These are phyloP conservation scores for Hypoxylon rickii DNA, from an alignment of 495 filamentous ascomycete genomes.

Conservation along the genomic window DNA sequence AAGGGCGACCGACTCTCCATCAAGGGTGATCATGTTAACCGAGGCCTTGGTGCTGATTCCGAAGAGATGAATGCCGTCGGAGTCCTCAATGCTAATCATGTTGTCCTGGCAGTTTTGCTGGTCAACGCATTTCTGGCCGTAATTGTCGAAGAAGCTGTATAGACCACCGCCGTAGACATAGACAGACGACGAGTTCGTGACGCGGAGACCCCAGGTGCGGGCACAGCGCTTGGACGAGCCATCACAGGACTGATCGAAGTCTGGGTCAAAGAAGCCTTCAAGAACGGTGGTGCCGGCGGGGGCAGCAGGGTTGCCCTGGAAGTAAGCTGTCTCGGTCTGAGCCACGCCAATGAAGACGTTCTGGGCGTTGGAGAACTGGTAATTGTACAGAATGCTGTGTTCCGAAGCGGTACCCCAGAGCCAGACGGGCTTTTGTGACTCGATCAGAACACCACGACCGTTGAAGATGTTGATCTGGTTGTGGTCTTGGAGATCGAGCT, in stretches of 20 bases:
- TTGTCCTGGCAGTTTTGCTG: conserved; percentile 81
- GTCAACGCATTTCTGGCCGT: conserved; percentile 74
- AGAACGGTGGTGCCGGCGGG: conserved; percentile 68
- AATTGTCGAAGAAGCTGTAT: conserved; percentile 90
- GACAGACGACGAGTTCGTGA: conserved; percentile 68
- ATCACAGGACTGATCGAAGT: conserved; percentile 66
- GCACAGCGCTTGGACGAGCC: conserved; percentile 67
- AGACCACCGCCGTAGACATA: conserved; percentile 78
- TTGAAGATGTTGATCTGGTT: conserved; percentile 91
- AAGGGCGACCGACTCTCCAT: conserved; percentile 58
- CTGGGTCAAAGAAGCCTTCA: conserved; percentile 70
- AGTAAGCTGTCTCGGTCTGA: conserved; percentile 93
- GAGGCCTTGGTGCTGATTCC: conserved; percentile 86
- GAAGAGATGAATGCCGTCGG: conserved; percentile 66
- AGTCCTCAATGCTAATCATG: conserved; percentile 81
- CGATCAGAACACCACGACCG: conserved; percentile 82
- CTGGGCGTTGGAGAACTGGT: conserved; percentile 78
- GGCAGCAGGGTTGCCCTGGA: conserved; percentile 81
- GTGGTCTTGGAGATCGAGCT: conserved; percentile 76
- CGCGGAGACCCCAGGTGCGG: conserved; percentile 84
- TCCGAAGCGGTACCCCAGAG: conserved; percentile 82
- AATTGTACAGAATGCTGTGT: conserved; percentile 87
- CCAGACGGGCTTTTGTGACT: conserved; percentile 66
- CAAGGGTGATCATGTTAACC: conserved; percentile 79
- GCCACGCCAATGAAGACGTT: conserved; percentile 85